Evolutionary conservation across 805 yeast species (phyloP).

Genomic region (Novakomyces olei): DNA sequence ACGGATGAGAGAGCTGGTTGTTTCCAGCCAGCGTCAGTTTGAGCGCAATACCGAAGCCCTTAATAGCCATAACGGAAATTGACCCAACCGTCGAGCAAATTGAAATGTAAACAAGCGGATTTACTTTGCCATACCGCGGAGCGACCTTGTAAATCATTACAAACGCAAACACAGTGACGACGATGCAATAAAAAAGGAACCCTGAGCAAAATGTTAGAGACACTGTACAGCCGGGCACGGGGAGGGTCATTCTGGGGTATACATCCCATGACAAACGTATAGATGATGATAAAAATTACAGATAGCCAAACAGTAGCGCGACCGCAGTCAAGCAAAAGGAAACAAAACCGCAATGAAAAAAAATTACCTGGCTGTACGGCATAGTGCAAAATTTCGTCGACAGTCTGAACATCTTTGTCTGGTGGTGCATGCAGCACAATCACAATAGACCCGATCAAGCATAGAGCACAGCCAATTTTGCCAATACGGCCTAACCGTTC

Average conservation of each 20-base stretch:
- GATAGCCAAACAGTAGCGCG: too few species aligned
- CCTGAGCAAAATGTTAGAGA: constrained; percentile 13
- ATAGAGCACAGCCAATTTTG: constrained; percentile 79
- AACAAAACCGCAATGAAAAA: too few species aligned
- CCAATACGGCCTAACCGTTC: constrained; percentile 78
- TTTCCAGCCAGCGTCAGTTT: constrained; percentile 66
- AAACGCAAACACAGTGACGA: constrained; percentile 44
- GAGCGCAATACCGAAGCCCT: constrained; percentile 81
- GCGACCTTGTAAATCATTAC: constrained; percentile 69
- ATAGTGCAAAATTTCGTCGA: constrained; percentile 63
- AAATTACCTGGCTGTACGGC: constrained; percentile 47
- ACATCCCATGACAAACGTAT: too few species aligned
- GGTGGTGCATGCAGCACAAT: constrained; percentile 84
- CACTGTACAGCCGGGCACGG: too few species aligned
- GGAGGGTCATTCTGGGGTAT: too few species aligned
- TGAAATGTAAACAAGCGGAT: constrained; percentile 75
- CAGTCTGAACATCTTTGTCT: constrained; percentile 73
- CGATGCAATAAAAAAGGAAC: constrained; percentile 40
- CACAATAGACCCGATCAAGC: constrained; percentile 68
- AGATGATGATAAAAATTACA: too few species aligned
- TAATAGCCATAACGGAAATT: constrained; percentile 73
- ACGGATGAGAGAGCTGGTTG: constrained; percentile 67
- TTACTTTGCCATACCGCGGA: constrained; percentile 54
- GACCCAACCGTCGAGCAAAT: constrained; percentile 83
- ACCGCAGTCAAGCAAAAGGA: too few species aligned